These are phyloP conservation scores for Silene uniflora DNA, from an alignment of 148 eudicot species.

Conservation along the genomic window DNA sequence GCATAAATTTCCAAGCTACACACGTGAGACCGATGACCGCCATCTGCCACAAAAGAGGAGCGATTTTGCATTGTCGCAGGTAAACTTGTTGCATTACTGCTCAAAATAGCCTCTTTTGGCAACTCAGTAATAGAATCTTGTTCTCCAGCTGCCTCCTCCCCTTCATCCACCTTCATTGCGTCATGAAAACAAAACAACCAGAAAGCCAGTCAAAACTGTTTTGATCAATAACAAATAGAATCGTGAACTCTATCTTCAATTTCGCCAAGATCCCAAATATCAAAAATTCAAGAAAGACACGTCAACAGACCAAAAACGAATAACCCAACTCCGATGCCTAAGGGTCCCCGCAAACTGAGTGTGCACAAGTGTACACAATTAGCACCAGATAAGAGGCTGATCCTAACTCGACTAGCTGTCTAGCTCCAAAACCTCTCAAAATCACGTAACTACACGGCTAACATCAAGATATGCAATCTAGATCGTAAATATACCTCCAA, in stretches of 20 bases:
- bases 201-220: not conserved
- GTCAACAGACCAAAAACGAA: no score
- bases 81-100: slow-evolving; percentile 39
- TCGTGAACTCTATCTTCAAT: not conserved
- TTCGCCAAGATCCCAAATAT: not conserved
- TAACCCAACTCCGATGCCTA: no score
- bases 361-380: no score
- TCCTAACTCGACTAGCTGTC: no score
- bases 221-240: not conserved
- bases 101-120: slow-evolving; percentile 35
- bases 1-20: slow-evolving; percentile 16
- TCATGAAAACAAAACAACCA: slow-evolving; percentile 7
- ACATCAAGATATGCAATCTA: no score
- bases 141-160: slow-evolving; percentile 45
- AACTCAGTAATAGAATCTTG: slow-evolving; percentile 26
- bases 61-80: slow-evolving; percentile 30
- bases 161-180: slow-evolving; percentile 63
- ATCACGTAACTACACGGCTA: no score
- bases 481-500: no score
- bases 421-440: no score
- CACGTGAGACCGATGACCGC: slow-evolving; percentile 45
- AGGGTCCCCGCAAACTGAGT: no score
- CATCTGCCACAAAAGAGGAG: slow-evolving; percentile 37
- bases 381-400: no score
- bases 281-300: not conserved